Percentiles rank a stretch among this genome's conserved stretches.
Conservation (phyloP, 257 asterid genomes). For the Ballota nigra region DNA sequence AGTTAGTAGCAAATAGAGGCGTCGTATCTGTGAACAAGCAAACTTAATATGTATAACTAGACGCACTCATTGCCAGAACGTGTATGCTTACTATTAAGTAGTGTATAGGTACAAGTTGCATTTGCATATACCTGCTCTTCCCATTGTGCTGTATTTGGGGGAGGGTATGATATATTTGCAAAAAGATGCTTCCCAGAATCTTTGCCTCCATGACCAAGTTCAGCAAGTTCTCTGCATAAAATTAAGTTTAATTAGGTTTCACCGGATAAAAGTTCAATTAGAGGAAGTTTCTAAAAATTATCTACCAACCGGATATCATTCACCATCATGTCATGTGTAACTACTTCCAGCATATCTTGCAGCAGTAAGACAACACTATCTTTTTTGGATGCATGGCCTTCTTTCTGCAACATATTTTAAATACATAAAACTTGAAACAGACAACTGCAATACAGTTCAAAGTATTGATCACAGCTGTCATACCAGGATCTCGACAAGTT, state of each 20-base stretch:
- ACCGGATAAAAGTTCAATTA: conserved; percentile 3
- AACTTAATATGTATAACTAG: not conserved
- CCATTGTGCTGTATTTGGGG: conserved; percentile 74
- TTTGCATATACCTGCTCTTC: conserved; percentile 67
- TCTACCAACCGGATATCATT: conserved; percentile 68
- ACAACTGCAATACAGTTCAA: conserved; percentile 6
- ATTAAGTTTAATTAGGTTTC: conserved; percentile 16
- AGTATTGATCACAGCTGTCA: conserved; percentile 24
- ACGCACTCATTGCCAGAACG: conserved; percentile 4
- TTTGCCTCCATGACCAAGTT: conserved; percentile 66
- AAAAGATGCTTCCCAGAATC: conserved; percentile 77
- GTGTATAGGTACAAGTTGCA: conserved; percentile 4
- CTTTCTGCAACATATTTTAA: conserved; percentile 49
- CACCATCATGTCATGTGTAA: conserved; percentile 79
- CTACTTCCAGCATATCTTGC: conserved; percentile 82
- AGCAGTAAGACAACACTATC: conserved; percentile 63
- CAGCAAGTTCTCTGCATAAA: conserved; percentile 59
- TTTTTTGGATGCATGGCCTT: conserved; percentile 58
- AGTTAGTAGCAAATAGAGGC: conserved; percentile 75
- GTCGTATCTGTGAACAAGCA: conserved; percentile 52
- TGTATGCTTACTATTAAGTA: not conserved
- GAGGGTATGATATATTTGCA: conserved; percentile 67
- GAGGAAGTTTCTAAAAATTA: conserved; percentile 1
- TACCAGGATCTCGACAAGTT: conserved; percentile 74
- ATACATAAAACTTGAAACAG: conserved; percentile 12